These are phyloP conservation scores for Tetracladium setigerum DNA, from an alignment of 495 filamentous ascomycete species.

Conservation along the genomic window DNA sequence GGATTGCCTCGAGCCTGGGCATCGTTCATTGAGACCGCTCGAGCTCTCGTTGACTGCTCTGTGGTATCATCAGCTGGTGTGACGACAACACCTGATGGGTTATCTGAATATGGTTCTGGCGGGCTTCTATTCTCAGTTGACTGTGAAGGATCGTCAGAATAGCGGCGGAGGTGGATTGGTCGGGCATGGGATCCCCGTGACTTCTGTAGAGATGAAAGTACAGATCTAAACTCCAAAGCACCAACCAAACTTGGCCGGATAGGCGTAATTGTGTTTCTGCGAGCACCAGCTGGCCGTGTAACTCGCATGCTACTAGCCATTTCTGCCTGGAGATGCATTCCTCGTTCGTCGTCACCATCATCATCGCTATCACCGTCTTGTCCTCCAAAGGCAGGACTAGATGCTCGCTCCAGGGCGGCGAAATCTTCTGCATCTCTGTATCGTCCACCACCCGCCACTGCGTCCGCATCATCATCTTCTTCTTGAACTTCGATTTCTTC, in stretches of 20 bases:
- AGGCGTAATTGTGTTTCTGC: conserved; percentile 69
- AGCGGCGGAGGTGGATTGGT: conserved; percentile 60
- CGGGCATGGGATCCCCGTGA: conserved; percentile 63
- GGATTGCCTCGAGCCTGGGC: conserved; percentile 15
- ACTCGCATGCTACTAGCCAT: conserved; percentile 92
- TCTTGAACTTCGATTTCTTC: conserved; percentile 61
- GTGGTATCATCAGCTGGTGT: conserved; percentile 5
- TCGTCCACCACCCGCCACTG: conserved; percentile 25
- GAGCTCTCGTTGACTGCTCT: conserved; percentile 18
- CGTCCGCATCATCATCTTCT: conserved; percentile 65
- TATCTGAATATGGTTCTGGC: conserved; percentile 14
- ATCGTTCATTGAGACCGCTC: conserved; percentile 66
- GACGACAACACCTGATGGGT: conserved; percentile 9
- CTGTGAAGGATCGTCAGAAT: conserved; percentile 54
- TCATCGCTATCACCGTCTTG: conserved; percentile 34
- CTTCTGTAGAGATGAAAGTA: conserved; percentile 74
- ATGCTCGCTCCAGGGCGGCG: conserved; percentile 54
- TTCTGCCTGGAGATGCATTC: conserved; percentile 67
- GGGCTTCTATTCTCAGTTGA: conserved; percentile 11
- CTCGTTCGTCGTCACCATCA: conserved; percentile 64
- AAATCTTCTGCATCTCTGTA: conserved; percentile 55
- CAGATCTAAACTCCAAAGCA: conserved; percentile 86
- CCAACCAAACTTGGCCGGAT: conserved; percentile 92
- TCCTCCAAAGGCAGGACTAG: conserved; percentile 8
- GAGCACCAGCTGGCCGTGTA: conserved; percentile 56